A percentile compares a stretch with the other conserved stretches of the same genome.
Conservation (phyloP, 2,329 filamentous ascomycete genomes). For the Paracoccidioides brasiliensis region DNA sequence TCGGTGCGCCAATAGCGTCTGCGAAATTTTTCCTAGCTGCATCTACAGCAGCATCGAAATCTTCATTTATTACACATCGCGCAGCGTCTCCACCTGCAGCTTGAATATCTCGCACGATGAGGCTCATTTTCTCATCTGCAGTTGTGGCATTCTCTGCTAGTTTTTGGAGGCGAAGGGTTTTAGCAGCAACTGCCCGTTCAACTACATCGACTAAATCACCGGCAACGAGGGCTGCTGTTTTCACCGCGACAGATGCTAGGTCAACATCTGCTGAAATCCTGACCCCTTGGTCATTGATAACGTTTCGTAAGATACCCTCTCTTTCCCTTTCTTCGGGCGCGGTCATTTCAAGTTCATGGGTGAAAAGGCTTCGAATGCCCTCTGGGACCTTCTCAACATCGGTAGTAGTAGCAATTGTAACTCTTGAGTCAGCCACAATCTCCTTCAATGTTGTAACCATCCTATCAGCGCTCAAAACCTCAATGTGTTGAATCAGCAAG, state of each 20-base stretch:
- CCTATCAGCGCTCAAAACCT: conserved; percentile 79
- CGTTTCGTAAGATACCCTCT: conserved; percentile 70
- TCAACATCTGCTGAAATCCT: conserved; percentile 74
- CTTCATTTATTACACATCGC: conserved; percentile 62
- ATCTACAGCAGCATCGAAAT: conserved; percentile 89
- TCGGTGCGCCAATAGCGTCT: conserved; percentile 90
- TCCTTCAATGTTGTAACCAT: conserved; percentile 78
- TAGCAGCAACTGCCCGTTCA: conserved; percentile 70
- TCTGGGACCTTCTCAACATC: conserved; percentile 92
- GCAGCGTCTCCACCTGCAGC: conserved; percentile 72
- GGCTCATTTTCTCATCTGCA: conserved; percentile 19
- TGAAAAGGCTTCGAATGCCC: conserved; percentile 78
- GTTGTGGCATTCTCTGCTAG: conserved; percentile 39
- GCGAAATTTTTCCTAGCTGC: conserved; percentile 96
- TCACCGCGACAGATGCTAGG: conserved; percentile 71
- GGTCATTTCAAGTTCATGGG: conserved; percentile 85
- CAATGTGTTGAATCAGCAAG: conserved; percentile 77
- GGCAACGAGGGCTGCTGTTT: conserved; percentile 89
- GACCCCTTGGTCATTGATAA: conserved; percentile 63
- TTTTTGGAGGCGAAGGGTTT: conserved; percentile 59
- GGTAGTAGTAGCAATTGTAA: conserved; percentile 85
- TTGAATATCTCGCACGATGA: conserved; percentile 71
- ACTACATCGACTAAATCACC: conserved; percentile 91
- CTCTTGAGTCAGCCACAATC: conserved; percentile 62
- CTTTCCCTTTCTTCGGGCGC: conserved; percentile 87